A percentile compares a stretch with the other conserved stretches of the same genome.
Evolutionary conservation across 179 eudicot species (phyloP).

Genomic region (Carnegiea gigantea): DNA sequence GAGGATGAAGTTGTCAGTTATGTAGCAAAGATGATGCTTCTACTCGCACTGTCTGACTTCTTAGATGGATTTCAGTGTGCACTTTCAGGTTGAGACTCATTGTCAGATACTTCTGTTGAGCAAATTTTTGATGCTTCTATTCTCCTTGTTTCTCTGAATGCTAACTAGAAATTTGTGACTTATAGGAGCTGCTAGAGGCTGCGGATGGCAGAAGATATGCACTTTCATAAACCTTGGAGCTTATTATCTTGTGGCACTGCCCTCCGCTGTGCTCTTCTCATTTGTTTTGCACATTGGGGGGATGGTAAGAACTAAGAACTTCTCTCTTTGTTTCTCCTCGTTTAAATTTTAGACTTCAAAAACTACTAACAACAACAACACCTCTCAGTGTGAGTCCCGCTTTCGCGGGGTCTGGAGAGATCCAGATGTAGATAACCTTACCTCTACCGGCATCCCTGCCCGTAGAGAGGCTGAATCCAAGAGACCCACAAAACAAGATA

Average conservation of each 20-base stretch:
- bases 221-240: constrained; percentile 64
- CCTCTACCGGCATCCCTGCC: too few species aligned
- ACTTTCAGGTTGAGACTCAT: constrained; percentile 46
- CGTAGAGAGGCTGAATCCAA: too few species aligned
- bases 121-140: background rate
- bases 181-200: constrained; percentile 74
- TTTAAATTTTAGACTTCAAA: background rate
- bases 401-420: too few species aligned
- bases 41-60: constrained; percentile 58
- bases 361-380: too few species aligned
- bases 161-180: background rate
- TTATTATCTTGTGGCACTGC: constrained; percentile 64
- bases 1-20: constrained; percentile 53
- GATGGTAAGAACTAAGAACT: constrained; percentile 41
- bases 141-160: background rate
- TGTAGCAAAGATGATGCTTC: constrained; percentile 60
- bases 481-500: too few species aligned
- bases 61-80: constrained; percentile 69
- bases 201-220: constrained; percentile 77
- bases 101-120: background rate
- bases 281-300: constrained; percentile 63
- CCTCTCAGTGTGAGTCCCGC: too few species aligned
- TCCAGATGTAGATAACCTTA: too few species aligned
- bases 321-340: background rate
- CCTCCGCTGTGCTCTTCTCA: constrained; percentile 54